phyloP scores from a whole-genome alignment of 441 rosid genomes.

The Breynia disticha region DNA sequence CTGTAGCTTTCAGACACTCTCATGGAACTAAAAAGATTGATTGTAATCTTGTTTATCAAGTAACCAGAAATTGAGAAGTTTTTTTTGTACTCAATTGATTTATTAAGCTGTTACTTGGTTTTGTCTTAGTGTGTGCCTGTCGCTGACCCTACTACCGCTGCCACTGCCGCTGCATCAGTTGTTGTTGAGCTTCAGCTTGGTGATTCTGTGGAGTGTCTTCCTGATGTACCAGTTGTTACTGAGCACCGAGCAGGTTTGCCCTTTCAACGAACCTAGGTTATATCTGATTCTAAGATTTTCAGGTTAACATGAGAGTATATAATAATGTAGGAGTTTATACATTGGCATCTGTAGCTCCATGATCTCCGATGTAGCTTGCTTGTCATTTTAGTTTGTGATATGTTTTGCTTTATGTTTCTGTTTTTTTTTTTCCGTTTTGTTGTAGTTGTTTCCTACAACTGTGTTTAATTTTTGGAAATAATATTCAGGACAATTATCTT shows the following conservation, averaged over 20 bases:
- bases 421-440: neutral
- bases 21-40: conserved; percentile 1
- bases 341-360: too few species aligned
- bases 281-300: neutral
- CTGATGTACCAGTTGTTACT: conserved; percentile 47
- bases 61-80: neutral
- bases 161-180: conserved; percentile 17
- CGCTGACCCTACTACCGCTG: conserved; percentile 20
- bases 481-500: conserved; percentile 51
- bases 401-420: neutral
- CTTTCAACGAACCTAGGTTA: conserved; percentile 6
- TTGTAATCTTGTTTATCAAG: neutral
- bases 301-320: too few species aligned
- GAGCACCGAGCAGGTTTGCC: conserved; percentile 55
- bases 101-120: conserved; percentile 2
- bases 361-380: too few species aligned
- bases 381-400: too few species aligned
- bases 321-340: too few species aligned
- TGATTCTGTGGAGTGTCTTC: conserved; percentile 28
- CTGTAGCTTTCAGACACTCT: too few species aligned
- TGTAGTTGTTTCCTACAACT: neutral
- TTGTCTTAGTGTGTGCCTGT: conserved; percentile 33
- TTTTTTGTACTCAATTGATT: neutral
- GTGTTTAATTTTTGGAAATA: conserved; percentile 8
- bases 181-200: conserved; percentile 29